These are phyloP conservation scores for Trifolium repens DNA, from an alignment of 306 rosid species.

Conservation along the genomic window DNA sequence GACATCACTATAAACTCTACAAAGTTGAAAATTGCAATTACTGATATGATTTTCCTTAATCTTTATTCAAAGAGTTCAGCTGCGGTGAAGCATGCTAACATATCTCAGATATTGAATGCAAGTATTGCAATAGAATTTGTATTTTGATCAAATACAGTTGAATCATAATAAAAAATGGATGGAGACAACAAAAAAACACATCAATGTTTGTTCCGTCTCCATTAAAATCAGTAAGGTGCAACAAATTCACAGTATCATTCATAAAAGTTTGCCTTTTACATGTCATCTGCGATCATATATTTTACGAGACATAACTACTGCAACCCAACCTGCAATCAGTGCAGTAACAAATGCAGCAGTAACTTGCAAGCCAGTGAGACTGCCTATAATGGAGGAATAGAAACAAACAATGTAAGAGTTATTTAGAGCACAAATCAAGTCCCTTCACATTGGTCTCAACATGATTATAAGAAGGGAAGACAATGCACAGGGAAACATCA, in stretches of 20 bases:
- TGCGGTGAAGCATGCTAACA: too few relatives aligned
- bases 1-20: not conserved
- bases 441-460: too few relatives aligned
- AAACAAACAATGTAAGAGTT: not conserved
- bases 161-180: too few relatives aligned
- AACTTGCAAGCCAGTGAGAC: constrained; percentile 78
- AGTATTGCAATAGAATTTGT: too few relatives aligned
- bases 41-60: too few relatives aligned
- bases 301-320: constrained; percentile 67
- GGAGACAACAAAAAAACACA: too few relatives aligned
- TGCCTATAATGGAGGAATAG: constrained; percentile 61
- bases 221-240: constrained; percentile 27
- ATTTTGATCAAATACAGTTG: too few relatives aligned
- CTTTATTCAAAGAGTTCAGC: too few relatives aligned
- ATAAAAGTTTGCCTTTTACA: constrained; percentile 38
- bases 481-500: constrained; percentile 7
- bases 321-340: constrained; percentile 77
- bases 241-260: constrained; percentile 35
- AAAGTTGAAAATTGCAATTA: too few relatives aligned
- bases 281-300: constrained; percentile 26
- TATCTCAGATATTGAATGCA: too few relatives aligned
- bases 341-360: constrained; percentile 83
- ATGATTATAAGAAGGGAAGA: constrained; percentile 4
- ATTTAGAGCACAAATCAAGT: too few relatives aligned
- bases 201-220: constrained; percentile 16